These are phyloP conservation scores for Trametes sp. DNA, from an alignment of 1,284 basidiomycete species.

Conservation along the genomic window DNA sequence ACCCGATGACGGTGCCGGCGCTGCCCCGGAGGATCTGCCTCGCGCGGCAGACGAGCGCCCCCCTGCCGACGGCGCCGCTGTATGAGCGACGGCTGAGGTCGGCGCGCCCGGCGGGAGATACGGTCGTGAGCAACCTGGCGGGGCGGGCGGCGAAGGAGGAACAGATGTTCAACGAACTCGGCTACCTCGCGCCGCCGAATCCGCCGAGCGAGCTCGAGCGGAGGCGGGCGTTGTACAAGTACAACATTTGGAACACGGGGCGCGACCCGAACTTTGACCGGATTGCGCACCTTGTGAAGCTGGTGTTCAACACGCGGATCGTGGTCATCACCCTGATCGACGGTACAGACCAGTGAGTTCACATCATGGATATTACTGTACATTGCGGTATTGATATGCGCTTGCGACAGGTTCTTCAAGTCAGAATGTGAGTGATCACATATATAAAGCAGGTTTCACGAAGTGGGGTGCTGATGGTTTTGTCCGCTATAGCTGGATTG, in stretches of 20 bases:
- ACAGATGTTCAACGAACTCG: constrained; percentile 63
- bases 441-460: no score
- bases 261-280: constrained; percentile 92
- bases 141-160: constrained; percentile 68
- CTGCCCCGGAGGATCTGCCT: constrained; percentile 59
- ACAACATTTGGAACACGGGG: constrained; percentile 85
- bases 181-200: constrained; percentile 81
- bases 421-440: constrained; percentile 82
- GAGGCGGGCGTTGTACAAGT: constrained; percentile 83
- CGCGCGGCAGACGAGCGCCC: constrained; percentile 67
- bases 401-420: constrained; percentile 75
- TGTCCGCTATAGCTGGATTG: constrained; percentile 60
- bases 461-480: background rate
- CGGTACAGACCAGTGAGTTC: constrained; percentile 73
- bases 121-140: constrained; percentile 43
- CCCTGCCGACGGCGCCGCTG: constrained; percentile 54
- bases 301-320: constrained; percentile 91
- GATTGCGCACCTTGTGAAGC: constrained; percentile 88
- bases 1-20: constrained; percentile 49
- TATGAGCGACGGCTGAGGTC: constrained; percentile 50
- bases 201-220: constrained; percentile 85
- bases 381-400: constrained; percentile 16
- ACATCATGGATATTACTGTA: background rate
- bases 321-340: constrained; percentile 87
- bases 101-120: constrained; percentile 49